phyloP scores from a whole-genome alignment of 2,329 filamentous ascomycete genomes.

The Penicillium sp. region DNA sequence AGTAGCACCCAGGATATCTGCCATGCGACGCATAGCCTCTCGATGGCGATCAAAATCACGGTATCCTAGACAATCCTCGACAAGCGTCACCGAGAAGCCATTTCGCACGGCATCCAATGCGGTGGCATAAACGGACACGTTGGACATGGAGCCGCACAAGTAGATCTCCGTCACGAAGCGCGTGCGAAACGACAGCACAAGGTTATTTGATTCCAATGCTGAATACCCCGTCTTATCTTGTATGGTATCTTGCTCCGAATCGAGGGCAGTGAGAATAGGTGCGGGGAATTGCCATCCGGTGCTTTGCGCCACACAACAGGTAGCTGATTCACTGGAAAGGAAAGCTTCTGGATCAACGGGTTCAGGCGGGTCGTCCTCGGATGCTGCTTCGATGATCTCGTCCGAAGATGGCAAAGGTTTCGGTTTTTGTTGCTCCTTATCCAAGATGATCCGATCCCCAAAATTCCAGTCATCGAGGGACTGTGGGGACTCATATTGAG shows the following conservation, averaged over 20 bases:
- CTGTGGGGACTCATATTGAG: conserved; percentile 61
- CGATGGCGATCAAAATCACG: conserved; percentile 63
- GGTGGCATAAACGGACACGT: conserved; percentile 84
- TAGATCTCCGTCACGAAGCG: conserved; percentile 84
- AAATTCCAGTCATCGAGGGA: conserved; percentile 49
- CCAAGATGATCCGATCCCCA: conserved; percentile 44
- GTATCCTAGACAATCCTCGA: conserved; percentile 85
- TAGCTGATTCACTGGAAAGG: conserved; percentile 30
- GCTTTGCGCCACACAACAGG: conserved; percentile 39
- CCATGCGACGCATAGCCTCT: conserved; percentile 63
- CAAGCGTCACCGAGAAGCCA: conserved; percentile 76
- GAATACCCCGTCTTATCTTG: conserved; percentile 77
- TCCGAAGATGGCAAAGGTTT: conserved; percentile 10
- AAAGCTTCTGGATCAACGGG: conserved; percentile 41
- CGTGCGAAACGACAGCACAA: conserved; percentile 73
- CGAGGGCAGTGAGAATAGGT: conserved; percentile 46
- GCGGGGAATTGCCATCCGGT: conserved; percentile 48
- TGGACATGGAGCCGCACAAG: conserved; percentile 79
- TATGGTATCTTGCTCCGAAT: conserved; percentile 48
- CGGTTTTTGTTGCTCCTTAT: conserved; percentile 12
- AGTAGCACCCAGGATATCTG: conserved; percentile 67
- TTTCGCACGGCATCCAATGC: conserved; percentile 84
- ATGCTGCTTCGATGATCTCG: conserved; percentile 17
- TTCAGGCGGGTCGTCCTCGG: conserved; percentile 17
- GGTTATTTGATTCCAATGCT: conserved; percentile 67